phyloP scores from a whole-genome alignment of 2,329 filamentous ascomycete genomes.

The Biscogniauxia marginata region DNA sequence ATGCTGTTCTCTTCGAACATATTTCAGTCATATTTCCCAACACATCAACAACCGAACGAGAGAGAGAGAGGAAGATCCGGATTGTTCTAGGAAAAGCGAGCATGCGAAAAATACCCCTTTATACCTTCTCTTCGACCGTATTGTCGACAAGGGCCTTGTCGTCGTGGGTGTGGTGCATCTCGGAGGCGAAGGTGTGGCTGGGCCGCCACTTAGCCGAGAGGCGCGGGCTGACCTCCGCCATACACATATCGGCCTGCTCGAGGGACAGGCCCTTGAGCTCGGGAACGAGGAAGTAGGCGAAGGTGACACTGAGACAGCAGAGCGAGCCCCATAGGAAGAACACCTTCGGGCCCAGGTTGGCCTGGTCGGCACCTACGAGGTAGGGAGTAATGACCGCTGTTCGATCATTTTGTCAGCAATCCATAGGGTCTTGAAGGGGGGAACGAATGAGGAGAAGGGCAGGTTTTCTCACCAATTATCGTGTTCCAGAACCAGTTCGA shows the following conservation, averaged over 20 bases:
- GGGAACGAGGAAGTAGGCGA: constrained; percentile 61
- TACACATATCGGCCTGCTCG: constrained; percentile 69
- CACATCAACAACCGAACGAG: neutral
- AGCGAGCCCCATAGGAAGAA: constrained; percentile 64
- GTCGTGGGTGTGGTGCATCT: constrained; percentile 30
- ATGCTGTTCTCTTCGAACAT: neutral
- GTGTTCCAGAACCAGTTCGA: constrained; percentile 77
- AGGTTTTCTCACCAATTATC: constrained; percentile 34
- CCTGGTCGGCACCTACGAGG: constrained; percentile 57
- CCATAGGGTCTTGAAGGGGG: neutral
- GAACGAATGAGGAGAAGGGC: neutral
- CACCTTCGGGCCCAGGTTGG: constrained; percentile 40
- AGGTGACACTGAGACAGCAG: constrained; percentile 54
- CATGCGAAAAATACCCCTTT: neutral
- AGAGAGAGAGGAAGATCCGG: neutral
- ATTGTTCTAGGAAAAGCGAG: neutral
- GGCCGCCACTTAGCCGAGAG: constrained; percentile 34
- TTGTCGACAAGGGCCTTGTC: constrained; percentile 21
- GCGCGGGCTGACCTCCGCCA: constrained; percentile 47
- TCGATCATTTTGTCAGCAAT: constrained; percentile 5
- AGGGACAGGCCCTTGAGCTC: constrained; percentile 74
- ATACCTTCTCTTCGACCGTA: constrained; percentile 30
- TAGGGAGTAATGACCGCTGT: constrained; percentile 64
- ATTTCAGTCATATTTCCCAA: neutral
- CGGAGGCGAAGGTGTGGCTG: constrained; percentile 35